These are phyloP conservation scores for Leccinum subgranulosum DNA, from an alignment of 768 basidiomycete genomes.

Conservation along the genomic window DNA sequence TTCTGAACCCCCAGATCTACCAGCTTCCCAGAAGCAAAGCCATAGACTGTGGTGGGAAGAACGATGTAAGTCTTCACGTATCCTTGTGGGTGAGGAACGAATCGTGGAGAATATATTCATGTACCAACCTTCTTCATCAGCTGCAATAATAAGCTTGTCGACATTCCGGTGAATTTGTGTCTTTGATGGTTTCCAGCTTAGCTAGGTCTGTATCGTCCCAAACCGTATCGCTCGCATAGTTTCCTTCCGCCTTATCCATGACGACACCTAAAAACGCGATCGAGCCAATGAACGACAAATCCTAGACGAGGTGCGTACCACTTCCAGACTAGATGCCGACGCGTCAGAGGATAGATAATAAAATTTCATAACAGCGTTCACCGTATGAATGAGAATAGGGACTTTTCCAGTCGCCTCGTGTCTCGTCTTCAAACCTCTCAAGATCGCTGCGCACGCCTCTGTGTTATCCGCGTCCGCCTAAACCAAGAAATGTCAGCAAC, in stretches of 20 bases:
- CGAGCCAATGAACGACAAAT: not conserved
- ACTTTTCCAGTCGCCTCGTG: slow-evolving; percentile 39
- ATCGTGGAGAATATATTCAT: no score
- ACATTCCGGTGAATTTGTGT: slow-evolving; percentile 51
- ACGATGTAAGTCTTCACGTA: slow-evolving; percentile 40
- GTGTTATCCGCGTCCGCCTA: slow-evolving; percentile 50
- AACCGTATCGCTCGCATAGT: slow-evolving; percentile 33
- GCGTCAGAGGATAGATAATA: not conserved
- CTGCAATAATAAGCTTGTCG: slow-evolving; percentile 45
- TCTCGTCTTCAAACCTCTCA: slow-evolving; percentile 51
- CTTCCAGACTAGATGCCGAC: slow-evolving; percentile 43
- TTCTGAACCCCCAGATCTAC: slow-evolving; percentile 46
- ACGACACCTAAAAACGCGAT: slow-evolving; percentile 34
- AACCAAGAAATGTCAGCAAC: not conserved
- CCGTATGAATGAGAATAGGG: slow-evolving; percentile 61
- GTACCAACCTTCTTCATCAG: slow-evolving; percentile 44
- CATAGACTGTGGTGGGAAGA: slow-evolving; percentile 58
- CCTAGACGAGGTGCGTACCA: slow-evolving; percentile 27
- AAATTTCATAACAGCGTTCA: slow-evolving; percentile 29
- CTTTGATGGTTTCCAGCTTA: slow-evolving; percentile 44
- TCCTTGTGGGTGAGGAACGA: slow-evolving; percentile 10
- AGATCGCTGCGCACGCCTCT: slow-evolving; percentile 40
- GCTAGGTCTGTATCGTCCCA: slow-evolving; percentile 49
- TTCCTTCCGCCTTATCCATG: slow-evolving; percentile 45
- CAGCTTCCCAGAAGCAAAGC: slow-evolving; percentile 46